phyloP scores from a whole-genome alignment of 352 stramenopile species.

The Thraustochytrium sp. region DNA sequence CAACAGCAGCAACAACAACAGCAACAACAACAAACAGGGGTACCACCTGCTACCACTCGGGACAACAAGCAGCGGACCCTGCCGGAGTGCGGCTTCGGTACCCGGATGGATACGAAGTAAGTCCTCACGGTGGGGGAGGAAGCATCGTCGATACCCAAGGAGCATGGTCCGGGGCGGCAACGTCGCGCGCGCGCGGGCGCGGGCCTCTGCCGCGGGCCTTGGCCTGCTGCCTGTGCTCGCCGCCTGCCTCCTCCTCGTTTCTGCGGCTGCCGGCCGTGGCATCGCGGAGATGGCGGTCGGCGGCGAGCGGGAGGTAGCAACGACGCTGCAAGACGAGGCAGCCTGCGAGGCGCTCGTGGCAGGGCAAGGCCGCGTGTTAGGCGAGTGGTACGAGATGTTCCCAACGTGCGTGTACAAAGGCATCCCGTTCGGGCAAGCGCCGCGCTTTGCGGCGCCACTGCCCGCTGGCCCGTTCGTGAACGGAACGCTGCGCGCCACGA shows the following conservation, averaged over 20 bases:
- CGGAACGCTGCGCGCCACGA: not conserved
- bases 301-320: too few relatives aligned
- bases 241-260: too few relatives aligned
- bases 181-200: too few relatives aligned
- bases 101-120: not conserved
- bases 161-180: too few relatives aligned
- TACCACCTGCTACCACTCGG: not conserved
- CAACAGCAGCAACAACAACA: not conserved
- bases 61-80: not conserved
- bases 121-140: not conserved
- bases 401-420: slow-evolving; percentile 30
- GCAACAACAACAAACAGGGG: not conserved
- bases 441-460: not conserved
- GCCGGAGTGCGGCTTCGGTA: not conserved
- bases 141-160: too few relatives aligned
- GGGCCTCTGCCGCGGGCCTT: too few relatives aligned
- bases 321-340: not conserved
- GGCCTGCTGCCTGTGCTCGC: too few relatives aligned
- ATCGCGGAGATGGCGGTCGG: too few relatives aligned
- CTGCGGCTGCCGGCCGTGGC: too few relatives aligned
- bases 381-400: not conserved
- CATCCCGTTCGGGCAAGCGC: not conserved
- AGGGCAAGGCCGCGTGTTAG: not conserved
- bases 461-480: not conserved
- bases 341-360: not conserved